Base-by-base conservation (phyloP, 108 stramenopile genomes). In the Fragilaria radians region DNA sequence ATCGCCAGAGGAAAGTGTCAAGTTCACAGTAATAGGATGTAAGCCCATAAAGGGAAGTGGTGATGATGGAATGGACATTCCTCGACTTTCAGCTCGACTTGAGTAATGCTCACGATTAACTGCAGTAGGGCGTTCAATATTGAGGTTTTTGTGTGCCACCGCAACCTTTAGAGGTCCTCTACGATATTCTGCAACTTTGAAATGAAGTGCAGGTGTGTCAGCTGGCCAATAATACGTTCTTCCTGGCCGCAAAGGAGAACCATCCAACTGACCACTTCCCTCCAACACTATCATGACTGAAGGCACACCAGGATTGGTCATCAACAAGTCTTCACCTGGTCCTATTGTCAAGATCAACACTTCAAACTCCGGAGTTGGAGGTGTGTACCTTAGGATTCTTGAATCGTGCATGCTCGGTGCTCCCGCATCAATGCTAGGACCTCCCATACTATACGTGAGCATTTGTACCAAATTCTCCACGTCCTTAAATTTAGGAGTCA, bases 401-500 rank as follows among this genome's bases (percentile, higher is more conserved):
- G 78, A 59, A 53, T 79, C 84, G 0, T 59, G 62, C 28, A 74
- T 67, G 27, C 63, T 71, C 24, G 82, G 82, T 0, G 78, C 71
- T 22, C 88, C 88, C 0, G 73, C 82, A 69, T 89, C 79, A 54
- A 89, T 89, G 53, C 68, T 73, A 5, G 88, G 88, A 17, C 84
- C 84, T 33, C 88, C 84, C 78, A 77, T 82, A 47, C 70, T 65
- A 70, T 96, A 97, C 3, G 94, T 96, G n/a, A 98, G 81, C 91
- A 98, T 98, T 27, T 81, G 70, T 17, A 93, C 85, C 57, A 99
- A 77, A 53, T 89, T 97, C n/a, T 77, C 70, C 28, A 97, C 95
- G 73, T 99, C 99, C 60, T 95, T 91, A 61, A 93, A 89, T 73
- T 99, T 99, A 54, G 97, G 97, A 28, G 99, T 99, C 19, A 99